These are phyloP conservation scores for Artomyces pyxidatus DNA, from an alignment of 768 basidiomycete genomes.

Conservation along the genomic window DNA sequence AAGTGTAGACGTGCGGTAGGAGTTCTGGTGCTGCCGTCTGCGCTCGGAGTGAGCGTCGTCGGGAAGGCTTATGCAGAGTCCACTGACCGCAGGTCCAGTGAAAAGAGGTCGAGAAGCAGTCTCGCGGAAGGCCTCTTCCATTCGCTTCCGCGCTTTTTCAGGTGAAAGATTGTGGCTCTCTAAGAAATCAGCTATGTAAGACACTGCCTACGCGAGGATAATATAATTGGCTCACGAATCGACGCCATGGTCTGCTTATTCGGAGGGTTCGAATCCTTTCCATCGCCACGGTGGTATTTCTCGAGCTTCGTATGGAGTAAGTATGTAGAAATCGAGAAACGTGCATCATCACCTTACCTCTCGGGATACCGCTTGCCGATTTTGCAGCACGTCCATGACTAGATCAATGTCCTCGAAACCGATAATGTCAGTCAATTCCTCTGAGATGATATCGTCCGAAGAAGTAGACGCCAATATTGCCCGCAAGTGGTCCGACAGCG, in stretches of 20 bases:
- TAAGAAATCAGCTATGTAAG: too few relatives aligned
- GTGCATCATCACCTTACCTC: conserved; percentile 33
- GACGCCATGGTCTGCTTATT: too few relatives aligned
- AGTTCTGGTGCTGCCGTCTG: conserved; percentile 50
- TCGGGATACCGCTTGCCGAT: conserved; percentile 39
- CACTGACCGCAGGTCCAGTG: conserved; percentile 42
- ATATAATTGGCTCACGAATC: too few relatives aligned
- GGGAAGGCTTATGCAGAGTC: neutral
- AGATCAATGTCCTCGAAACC: conserved; percentile 83
- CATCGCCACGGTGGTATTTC: too few relatives aligned
- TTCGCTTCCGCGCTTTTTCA: conserved; percentile 40
- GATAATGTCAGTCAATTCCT: conserved; percentile 67
- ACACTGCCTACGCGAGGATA: too few relatives aligned
- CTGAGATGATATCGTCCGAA: conserved; percentile 66
- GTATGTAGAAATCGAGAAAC: neutral
- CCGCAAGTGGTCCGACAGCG: conserved; percentile 20
- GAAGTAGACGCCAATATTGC: conserved; percentile 39
- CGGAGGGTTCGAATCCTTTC: too few relatives aligned
- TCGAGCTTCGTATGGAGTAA: too few relatives aligned
- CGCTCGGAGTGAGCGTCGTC: neutral
- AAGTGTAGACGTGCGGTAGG: conserved; percentile 86
- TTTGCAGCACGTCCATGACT: conserved; percentile 57
- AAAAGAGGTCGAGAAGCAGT: conserved; percentile 65
- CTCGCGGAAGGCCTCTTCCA: conserved; percentile 50
- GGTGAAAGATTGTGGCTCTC: conserved; percentile 1